Evolutionary conservation across 306 rosid species (phyloP).

Genomic region (Dryas alaskensis): DNA sequence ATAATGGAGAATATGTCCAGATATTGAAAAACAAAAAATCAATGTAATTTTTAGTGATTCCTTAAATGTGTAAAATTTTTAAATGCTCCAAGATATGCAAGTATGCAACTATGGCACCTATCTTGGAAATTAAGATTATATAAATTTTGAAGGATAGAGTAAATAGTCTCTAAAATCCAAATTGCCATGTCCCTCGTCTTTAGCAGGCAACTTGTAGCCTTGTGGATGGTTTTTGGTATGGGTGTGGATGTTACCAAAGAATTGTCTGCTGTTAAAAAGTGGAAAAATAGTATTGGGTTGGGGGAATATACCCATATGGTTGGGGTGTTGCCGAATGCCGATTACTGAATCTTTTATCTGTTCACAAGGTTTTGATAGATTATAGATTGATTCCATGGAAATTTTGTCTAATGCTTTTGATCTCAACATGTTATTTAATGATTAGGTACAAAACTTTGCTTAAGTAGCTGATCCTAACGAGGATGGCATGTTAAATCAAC

Average conservation of each 20-base stretch:
- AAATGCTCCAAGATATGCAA: neutral
- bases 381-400: neutral
- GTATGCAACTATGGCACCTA: neutral
- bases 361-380: neutral
- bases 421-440: neutral
- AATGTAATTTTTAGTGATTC: too few species aligned
- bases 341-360: neutral
- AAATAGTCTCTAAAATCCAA: neutral
- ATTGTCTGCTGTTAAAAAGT: neutral
- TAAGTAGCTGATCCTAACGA: conserved; percentile 17
- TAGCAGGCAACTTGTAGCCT: neutral
- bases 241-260: conserved; percentile 17
- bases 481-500: conserved; percentile 3
- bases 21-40: too few species aligned
- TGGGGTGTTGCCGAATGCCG: conserved; percentile 11
- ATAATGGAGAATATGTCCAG: neutral
- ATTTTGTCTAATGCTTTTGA: neutral
- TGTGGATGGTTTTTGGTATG: neutral
- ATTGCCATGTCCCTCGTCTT: neutral
- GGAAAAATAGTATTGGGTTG: neutral
- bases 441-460: conserved; percentile 3
- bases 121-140: neutral
- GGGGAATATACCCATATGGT: neutral
- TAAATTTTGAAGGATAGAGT: neutral
- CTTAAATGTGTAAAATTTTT: neutral